Evolutionary conservation across 2,329 filamentous ascomycete genomes (phyloP).

Genomic region (Penicillium sclerotiorum): DNA sequence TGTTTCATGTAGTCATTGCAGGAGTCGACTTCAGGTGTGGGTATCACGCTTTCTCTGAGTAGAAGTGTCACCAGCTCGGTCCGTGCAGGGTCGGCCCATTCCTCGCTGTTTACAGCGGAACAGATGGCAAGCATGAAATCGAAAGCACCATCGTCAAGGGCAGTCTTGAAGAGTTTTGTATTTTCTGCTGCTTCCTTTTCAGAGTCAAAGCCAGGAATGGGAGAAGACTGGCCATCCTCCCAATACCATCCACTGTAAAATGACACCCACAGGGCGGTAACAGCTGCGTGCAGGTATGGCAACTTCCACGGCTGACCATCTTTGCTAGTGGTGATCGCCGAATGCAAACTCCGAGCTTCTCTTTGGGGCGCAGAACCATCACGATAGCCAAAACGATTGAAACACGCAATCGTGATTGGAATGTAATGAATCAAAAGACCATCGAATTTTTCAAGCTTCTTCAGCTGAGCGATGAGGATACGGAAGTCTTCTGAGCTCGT

Average conservation of each 20-base stretch:
- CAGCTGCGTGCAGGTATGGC: constrained; percentile 74
- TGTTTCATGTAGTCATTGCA: constrained; percentile 73
- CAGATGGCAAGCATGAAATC: constrained; percentile 88
- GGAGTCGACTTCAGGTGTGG: constrained; percentile 67
- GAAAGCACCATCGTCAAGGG: constrained; percentile 84
- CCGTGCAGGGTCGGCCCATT: constrained; percentile 87
- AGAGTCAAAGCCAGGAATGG: constrained; percentile 64
- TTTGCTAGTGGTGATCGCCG: constrained; percentile 65
- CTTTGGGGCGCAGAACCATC: constrained; percentile 69
- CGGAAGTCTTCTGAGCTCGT: constrained; percentile 73
- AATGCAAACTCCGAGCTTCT: constrained; percentile 71
- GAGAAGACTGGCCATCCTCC: constrained; percentile 66
- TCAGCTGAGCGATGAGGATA: constrained; percentile 68
- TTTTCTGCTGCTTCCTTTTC: constrained; percentile 69
- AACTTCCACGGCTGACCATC: constrained; percentile 73
- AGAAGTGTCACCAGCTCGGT: constrained; percentile 80
- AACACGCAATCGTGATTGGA: constrained; percentile 75
- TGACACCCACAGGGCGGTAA: constrained; percentile 83
- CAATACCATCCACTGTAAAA: constrained; percentile 91
- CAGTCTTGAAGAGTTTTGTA: constrained; percentile 72
- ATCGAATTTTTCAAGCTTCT: constrained; percentile 76
- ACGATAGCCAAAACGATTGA: constrained; percentile 75
- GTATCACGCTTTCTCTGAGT: constrained; percentile 73
- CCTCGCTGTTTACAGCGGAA: constrained; percentile 74
- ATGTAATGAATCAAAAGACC: constrained; percentile 75